Percentiles rank a stretch among this genome's conserved stretches.
These are phyloP conservation scores for Neonectria sp. DNA, from an alignment of 2,329 filamentous ascomycete species.

Conservation along the genomic window DNA sequence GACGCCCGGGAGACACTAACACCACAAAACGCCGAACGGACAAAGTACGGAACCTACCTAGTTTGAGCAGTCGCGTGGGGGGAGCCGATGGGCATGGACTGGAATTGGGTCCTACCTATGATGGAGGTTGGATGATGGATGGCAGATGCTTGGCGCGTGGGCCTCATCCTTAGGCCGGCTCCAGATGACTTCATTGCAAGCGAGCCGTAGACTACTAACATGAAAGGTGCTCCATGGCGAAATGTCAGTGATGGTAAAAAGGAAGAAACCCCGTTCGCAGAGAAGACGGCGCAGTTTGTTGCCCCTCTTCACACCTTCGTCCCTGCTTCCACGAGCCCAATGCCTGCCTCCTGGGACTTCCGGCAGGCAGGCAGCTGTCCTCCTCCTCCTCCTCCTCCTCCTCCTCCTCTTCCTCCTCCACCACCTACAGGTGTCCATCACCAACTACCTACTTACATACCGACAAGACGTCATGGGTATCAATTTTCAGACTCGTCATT, in stretches of 20 bases:
- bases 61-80: conserved; percentile 3
- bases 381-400: background rate
- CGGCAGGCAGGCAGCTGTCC: background rate
- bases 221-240: background rate
- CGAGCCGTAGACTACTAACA: background rate
- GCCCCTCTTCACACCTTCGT: background rate
- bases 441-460: background rate
- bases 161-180: background rate
- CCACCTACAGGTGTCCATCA: background rate
- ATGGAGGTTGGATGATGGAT: background rate
- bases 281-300: background rate
- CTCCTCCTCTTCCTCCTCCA: background rate
- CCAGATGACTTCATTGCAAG: background rate
- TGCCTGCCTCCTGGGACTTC: background rate
- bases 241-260: background rate
- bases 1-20: conserved; percentile 23
- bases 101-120: background rate
- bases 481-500: conserved; percentile 22
- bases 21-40: conserved; percentile 8
- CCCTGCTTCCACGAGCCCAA: background rate
- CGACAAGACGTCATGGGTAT: conserved; percentile 10
- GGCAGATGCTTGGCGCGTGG: background rate
- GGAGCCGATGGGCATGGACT: background rate
- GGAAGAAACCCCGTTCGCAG: too few relatives aligned
- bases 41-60: background rate